A percentile compares a stretch with the other conserved stretches of the same genome.
Conservation (phyloP, 371 early-diverging fungal genomes). For the Quaeritorhiza haematococci region DNA sequence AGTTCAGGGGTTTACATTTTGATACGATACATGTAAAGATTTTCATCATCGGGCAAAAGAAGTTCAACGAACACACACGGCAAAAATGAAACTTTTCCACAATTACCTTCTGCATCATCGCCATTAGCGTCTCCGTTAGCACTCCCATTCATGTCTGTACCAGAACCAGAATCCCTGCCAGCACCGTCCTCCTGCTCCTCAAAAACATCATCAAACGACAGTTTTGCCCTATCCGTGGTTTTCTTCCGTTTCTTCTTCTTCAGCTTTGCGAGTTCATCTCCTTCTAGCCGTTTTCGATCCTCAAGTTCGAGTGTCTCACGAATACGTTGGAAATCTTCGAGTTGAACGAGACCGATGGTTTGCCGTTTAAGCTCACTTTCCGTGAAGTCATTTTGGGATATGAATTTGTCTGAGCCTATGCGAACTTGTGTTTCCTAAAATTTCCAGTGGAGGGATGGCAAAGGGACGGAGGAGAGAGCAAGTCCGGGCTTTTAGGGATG, state of each 20-base stretch:
- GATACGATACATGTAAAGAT: too few relatives aligned
- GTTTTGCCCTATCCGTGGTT: conserved; percentile 42
- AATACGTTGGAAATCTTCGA: conserved; percentile 86
- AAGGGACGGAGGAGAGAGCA: background rate
- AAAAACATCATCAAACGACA: conserved; percentile 65
- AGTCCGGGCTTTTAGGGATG: too few relatives aligned
- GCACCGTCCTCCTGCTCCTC: conserved; percentile 39
- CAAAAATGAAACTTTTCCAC: background rate
- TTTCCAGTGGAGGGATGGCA: background rate
- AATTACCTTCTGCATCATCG: conserved; percentile 1
- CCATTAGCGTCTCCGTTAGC: conserved; percentile 17
- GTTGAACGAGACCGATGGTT: conserved; percentile 83
- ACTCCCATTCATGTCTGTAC: background rate
- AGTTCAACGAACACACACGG: background rate
- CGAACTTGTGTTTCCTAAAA: conserved; percentile 67
- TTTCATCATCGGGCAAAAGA: conserved; percentile 7
- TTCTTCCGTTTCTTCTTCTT: conserved; percentile 66
- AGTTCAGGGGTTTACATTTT: too few relatives aligned
- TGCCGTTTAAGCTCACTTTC: conserved; percentile 80
- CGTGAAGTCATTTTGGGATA: conserved; percentile 66
- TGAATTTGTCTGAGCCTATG: conserved; percentile 76
- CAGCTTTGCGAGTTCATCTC: too few relatives aligned
- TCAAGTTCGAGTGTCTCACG: conserved; percentile 60
- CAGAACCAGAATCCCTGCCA: background rate
- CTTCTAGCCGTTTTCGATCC: conserved; percentile 58